Evolutionary conservation across 352 stramenopile genomes (phyloP).

Genomic region (Phytopythium sindhum): DNA sequence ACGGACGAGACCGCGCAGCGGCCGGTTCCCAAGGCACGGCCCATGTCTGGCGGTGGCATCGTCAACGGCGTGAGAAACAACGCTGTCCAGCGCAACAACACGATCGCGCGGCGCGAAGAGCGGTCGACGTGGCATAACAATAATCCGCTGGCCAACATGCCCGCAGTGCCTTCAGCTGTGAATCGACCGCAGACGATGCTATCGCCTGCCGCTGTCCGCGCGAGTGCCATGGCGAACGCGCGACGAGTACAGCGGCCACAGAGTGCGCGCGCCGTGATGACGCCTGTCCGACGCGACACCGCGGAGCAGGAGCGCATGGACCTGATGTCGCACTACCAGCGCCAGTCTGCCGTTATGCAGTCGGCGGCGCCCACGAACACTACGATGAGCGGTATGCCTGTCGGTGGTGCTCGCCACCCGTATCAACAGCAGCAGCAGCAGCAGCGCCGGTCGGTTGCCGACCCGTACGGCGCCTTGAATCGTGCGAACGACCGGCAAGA

Average conservation of each 20-base stretch:
- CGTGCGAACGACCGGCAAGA: slow-evolving; percentile 26
- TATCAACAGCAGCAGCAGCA: slow-evolving; percentile 19
- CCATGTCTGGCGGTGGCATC: slow-evolving; percentile 7
- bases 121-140: slow-evolving; percentile 2
- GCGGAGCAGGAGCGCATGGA: slow-evolving; percentile 32
- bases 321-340: slow-evolving; percentile 27
- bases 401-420: slow-evolving; percentile 3
- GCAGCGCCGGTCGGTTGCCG: neutral
- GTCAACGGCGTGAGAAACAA: slow-evolving; percentile 8
- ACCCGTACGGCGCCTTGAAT: slow-evolving; percentile 23
- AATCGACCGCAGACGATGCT: slow-evolving; percentile 8
- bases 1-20: slow-evolving; percentile 23
- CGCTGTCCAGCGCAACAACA: neutral
- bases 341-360: slow-evolving; percentile 26
- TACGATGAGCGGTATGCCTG: neutral
- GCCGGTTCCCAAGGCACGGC: slow-evolving; percentile 10
- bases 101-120: neutral
- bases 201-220: neutral
- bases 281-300: slow-evolving; percentile 5
- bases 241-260: slow-evolving; percentile 3
- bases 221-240: neutral
- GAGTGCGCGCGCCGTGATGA: slow-evolving; percentile 3
- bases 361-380: neutral
- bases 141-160: neutral
- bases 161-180: neutral